Evolutionary conservation across 2,329 filamentous ascomycete genomes (phyloP).

Genomic region (Alternaria alternata): DNA sequence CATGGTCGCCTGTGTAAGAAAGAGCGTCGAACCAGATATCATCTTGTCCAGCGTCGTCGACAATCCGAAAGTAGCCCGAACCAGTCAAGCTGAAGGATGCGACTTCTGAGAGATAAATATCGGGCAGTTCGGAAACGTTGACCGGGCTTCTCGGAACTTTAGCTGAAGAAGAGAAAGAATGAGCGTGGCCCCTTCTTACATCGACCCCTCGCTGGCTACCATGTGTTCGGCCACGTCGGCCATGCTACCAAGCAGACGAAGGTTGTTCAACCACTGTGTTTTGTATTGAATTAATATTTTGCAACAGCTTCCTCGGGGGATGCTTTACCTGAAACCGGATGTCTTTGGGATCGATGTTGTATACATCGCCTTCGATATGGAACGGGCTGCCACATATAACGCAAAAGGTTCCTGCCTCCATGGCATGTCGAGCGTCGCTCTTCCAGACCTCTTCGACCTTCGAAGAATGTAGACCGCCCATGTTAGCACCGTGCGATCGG

Average conservation of each 20-base stretch:
- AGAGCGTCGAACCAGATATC: slow-evolving; percentile 28
- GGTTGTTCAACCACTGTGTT: slow-evolving; percentile 36
- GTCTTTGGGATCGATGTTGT: slow-evolving; percentile 31
- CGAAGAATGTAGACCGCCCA: slow-evolving; percentile 27
- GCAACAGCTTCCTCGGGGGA: not conserved
- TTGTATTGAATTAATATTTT: not conserved
- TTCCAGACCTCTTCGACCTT: slow-evolving; percentile 17
- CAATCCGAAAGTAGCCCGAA: slow-evolving; percentile 26
- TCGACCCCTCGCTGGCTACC: slow-evolving; percentile 16
- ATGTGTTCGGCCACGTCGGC: slow-evolving; percentile 18
- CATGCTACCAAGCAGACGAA: slow-evolving; percentile 29
- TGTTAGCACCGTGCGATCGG: slow-evolving; percentile 5
- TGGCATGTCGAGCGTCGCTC: slow-evolving; percentile 27
- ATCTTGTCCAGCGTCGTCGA: slow-evolving; percentile 13
- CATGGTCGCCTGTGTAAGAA: slow-evolving; percentile 12
- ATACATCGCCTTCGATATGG: slow-evolving; percentile 31
- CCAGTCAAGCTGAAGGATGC: slow-evolving; percentile 22
- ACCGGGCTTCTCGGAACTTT: slow-evolving; percentile 2
- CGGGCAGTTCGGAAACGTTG: slow-evolving; percentile 16
- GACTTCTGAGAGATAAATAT: slow-evolving; percentile 32
- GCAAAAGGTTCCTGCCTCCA: slow-evolving; percentile 36
- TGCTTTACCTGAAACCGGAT: slow-evolving; percentile 26
- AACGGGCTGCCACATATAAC: slow-evolving; percentile 40
- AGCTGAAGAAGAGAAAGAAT: not conserved
- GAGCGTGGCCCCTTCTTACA: slow-evolving; percentile 4